A percentile compares a stretch with the other conserved stretches of the same genome.
These are phyloP conservation scores for Metarhizium robertsii DNA, from an alignment of 2,329 filamentous ascomycete species.

Conservation along the genomic window DNA sequence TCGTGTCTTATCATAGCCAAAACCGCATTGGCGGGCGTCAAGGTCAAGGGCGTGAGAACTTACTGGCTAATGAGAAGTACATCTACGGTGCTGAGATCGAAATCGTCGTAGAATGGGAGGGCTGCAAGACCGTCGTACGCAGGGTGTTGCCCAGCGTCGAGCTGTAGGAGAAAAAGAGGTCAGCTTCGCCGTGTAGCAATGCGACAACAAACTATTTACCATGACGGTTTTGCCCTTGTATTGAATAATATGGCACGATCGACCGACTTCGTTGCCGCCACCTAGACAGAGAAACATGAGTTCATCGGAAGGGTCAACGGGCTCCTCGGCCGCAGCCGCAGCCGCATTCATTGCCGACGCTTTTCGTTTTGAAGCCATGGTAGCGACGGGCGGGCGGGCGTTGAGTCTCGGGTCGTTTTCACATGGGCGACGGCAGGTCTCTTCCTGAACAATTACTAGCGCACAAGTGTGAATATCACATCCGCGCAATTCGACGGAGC, in stretches of 20 bases:
- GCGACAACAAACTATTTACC: conserved; percentile 40
- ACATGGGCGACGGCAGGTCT: background rate
- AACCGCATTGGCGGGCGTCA: background rate
- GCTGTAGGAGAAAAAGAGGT: conserved; percentile 38
- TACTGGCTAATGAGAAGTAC: conserved; percentile 99
- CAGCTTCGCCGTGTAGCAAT: background rate
- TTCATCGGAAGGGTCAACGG: conserved; percentile 87
- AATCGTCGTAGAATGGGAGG: conserved; percentile 96
- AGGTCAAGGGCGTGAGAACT: conserved; percentile 30
- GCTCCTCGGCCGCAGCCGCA: conserved; percentile 61
- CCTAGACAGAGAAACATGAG: conserved; percentile 89
- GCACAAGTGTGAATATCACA: background rate
- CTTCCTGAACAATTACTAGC: background rate
- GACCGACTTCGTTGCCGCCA: conserved; percentile 92
- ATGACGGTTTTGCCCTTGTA: conserved; percentile 99
- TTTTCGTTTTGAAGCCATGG: conserved; percentile 92
- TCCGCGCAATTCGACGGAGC: background rate
- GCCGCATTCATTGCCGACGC: conserved; percentile 62
- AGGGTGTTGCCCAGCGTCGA: conserved; percentile 94
- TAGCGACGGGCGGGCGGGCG: conserved; percentile 13
- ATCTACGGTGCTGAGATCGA: conserved; percentile 94
- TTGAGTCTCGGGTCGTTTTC: background rate
- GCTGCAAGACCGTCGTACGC: conserved; percentile 90
- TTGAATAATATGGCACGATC: conserved; percentile 95
- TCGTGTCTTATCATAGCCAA: background rate